Base-by-base conservation (phyloP, 177 flowering plant genomes). In the Vitis hybrid region DNA sequence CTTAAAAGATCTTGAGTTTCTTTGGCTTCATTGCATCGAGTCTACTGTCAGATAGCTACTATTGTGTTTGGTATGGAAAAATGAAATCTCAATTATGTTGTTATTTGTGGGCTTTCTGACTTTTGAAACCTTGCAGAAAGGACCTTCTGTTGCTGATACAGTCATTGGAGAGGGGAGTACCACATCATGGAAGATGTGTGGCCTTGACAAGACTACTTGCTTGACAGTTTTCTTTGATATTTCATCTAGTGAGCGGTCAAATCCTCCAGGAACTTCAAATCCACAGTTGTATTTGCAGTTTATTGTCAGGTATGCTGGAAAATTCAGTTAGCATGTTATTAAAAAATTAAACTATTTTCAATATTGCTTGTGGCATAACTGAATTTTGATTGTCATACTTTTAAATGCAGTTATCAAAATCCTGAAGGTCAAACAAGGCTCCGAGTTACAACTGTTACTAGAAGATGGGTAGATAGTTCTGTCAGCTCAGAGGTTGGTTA, bases 101-200 rank as follows among this genome's bases (percentile, higher is more conserved):
- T 55, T n/a, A 10, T 56, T 58, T 2, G 4, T 64, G 68, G 52
- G 35, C 54, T 55, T 71, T 64, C 67, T 70, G 60, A 76, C 50
- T 69, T 35, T 65, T 55, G 30, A 61, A 48, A 13, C 56, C 50
- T 79, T 85, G 85, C 92, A 95, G 99, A 95, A 95, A 90, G 99
- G 97, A 63, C 90, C 97, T 71, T 81, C 85, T 61, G 91, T 89
- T 74, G 86, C 99, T 18, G 97, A 89, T 78, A 85, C 88, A 14
- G 88, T 83, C 35, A 77, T 90, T 74, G 99, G 99, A 5, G 92
- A 95, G 79, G 99, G 99, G 56, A 91, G 88, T 72, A 95, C 99
- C 52, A 86, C 92, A 15, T 82, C 90, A 15, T 95, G 99, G 99
- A 95, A 91, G 80, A 76, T 95, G 90, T 95, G 99, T 81, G 96